Evolutionary conservation across 139 green algal genomes (phyloP).

Genomic region (Tetradesmus lagerheimii): DNA sequence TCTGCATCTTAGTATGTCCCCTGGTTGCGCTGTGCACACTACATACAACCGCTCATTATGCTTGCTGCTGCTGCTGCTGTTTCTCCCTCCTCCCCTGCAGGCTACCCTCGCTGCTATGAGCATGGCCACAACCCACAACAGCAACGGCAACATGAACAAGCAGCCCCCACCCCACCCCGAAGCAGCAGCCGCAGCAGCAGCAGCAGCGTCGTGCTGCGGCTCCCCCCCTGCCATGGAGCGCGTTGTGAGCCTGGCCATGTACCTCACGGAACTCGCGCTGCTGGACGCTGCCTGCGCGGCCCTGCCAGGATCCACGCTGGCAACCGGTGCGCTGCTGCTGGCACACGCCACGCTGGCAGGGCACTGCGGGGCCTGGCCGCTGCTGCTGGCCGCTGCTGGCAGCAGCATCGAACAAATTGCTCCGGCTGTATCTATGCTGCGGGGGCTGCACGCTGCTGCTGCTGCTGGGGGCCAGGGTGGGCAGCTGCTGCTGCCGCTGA

Average conservation of each 20-base stretch:
- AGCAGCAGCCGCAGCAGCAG: not conserved
- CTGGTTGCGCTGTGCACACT: not conserved
- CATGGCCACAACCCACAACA: not conserved
- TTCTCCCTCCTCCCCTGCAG: not conserved
- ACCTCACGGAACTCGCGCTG: slow-evolving; percentile 28
- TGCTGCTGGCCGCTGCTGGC: not conserved
- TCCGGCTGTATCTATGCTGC: not conserved
- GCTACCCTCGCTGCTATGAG: not conserved
- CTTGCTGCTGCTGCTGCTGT: not conserved
- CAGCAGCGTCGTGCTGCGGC: not conserved
- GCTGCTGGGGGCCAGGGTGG: not conserved
- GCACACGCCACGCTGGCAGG: not conserved
- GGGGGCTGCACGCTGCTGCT: slow-evolving; percentile 1
- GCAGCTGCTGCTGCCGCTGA: slow-evolving; percentile 19
- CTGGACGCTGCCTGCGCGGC: not conserved
- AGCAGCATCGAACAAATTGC: not conserved
- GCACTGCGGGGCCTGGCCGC: not conserved
- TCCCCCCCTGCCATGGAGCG: not conserved
- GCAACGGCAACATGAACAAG: not conserved
- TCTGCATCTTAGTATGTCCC: not conserved
- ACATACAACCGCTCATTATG: not conserved
- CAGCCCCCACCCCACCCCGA: not conserved
- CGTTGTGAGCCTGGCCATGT: slow-evolving; percentile 32
- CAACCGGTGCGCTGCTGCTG: slow-evolving; percentile 27
- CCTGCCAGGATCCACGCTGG: slow-evolving; percentile 3